A percentile compares a stretch with the other conserved stretches of the same genome.
Conservation (phyloP, 352 stramenopile genomes). For the Phytophthora vignae region DNA sequence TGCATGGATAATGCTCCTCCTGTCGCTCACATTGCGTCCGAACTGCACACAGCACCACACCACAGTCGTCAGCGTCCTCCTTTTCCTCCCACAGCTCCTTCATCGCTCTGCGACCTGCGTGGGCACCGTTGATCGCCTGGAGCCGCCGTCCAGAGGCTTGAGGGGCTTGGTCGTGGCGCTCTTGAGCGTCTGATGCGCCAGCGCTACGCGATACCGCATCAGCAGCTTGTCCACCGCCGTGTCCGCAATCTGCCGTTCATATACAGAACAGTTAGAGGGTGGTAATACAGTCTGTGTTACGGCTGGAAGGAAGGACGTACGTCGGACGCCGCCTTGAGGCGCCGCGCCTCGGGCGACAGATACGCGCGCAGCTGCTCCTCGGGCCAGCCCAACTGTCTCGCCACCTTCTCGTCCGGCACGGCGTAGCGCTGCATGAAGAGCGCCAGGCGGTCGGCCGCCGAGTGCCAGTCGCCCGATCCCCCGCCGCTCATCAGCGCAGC, state of each 20-base stretch:
- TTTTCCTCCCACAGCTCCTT: not conserved
- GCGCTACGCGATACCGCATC: slow-evolving; percentile 59
- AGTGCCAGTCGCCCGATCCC: slow-evolving; percentile 39
- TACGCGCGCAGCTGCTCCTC: slow-evolving; percentile 62
- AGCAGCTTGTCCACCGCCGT: slow-evolving; percentile 72
- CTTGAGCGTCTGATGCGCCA: slow-evolving; percentile 51
- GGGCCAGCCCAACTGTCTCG: slow-evolving; percentile 62
- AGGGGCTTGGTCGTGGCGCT: slow-evolving; percentile 40
- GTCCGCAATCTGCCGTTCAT: slow-evolving; percentile 48
- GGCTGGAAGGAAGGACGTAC: slow-evolving; percentile 25
- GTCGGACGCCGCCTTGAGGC: slow-evolving; percentile 42
- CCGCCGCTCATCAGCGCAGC: slow-evolving; percentile 36
- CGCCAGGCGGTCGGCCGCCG: slow-evolving; percentile 61
- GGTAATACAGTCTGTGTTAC: not conserved
- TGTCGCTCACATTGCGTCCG: slow-evolving; percentile 41
- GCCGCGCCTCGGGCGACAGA: slow-evolving; percentile 55
- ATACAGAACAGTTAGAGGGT: slow-evolving; percentile 3
- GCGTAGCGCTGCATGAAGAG: slow-evolving; percentile 70
- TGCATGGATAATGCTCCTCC: slow-evolving; percentile 49
- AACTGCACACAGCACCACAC: slow-evolving; percentile 44
- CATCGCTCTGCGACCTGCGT: slow-evolving; percentile 42
- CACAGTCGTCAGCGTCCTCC: slow-evolving; percentile 10
- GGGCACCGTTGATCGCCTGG: slow-evolving; percentile 50
- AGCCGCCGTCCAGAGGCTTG: slow-evolving; percentile 35
- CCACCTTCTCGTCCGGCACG: slow-evolving; percentile 52